Base-by-base conservation (phyloP, 352 stramenopile genomes). In the Phytopythium helicoides region DNA sequence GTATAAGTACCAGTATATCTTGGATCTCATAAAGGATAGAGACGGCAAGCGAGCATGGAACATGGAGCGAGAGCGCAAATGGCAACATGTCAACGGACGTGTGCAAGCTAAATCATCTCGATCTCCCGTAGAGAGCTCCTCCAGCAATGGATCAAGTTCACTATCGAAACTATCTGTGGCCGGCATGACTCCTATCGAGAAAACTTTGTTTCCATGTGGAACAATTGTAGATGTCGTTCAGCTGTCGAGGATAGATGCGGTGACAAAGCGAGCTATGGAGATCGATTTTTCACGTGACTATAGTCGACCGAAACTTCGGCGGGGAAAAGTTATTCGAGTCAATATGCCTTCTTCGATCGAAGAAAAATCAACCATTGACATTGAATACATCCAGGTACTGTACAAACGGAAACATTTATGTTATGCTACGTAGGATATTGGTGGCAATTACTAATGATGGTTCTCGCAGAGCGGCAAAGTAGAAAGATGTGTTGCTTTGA, bases 1-100 rank as follows among this genome's bases (percentile, higher is more conserved):
- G 40, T 89, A 89, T 63, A 78, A 87, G 54, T 89, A 86, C 31
- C 76, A 89, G 52, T 73, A 59, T 34, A 82, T 89, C n/a, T 47
- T 89, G 34, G 78, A 87, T 28, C 44, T 87, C 16, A 84, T 89
- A 34, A 75, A 82, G 26, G 78, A 89, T 9, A 69, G 76, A 5
- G 71, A 89, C 42, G 75, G 78, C 3, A 62, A 71, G 18, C 73
- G 78, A 19, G 78, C 73, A 8, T 89, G 78, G 78, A 89, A 71
- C 58, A 40, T 84, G 12, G 66, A 64, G 3, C 64, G 61, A 6
- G 75, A 89, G 41, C 49, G 70, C 19, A 56, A 54, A 19, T 67
- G 64, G 56, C 42, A 49, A 14, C 50, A 39, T 8, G 47, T 62
- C 19, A 45, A 54, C 11, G 15, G 26, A 34, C 37, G 28, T 33